Percentiles rank a stretch among this genome's conserved stretches.
Evolutionary conservation across 345 rosid genomes (phyloP).

Genomic region (Aegle marmelos): DNA sequence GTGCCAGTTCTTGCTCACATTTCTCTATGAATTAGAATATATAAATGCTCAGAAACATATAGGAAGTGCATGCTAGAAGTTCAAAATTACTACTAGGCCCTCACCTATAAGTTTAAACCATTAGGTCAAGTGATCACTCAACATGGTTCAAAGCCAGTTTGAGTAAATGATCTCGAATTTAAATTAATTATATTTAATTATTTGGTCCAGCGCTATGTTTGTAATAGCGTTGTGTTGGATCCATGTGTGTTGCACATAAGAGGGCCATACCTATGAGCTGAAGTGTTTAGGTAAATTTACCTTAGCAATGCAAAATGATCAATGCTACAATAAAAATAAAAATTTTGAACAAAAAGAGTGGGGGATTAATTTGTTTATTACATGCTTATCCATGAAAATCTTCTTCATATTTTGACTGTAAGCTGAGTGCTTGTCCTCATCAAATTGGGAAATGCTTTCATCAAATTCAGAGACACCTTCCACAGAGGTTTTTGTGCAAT

Average conservation of each 20-base stretch:
- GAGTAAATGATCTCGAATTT: not conserved
- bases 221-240: not conserved
- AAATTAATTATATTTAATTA: not conserved
- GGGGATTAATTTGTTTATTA: conserved; percentile 23
- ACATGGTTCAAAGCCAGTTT: not conserved
- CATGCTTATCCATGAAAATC: conserved; percentile 89
- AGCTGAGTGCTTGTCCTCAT: conserved; percentile 25
- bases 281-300: not conserved
- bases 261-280: not conserved
- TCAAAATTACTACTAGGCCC: not conserved
- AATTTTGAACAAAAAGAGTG: conserved; percentile 4
- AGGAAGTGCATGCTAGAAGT: not conserved
- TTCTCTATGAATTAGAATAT: conserved; percentile 55
- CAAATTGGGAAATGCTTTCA: conserved; percentile 27
- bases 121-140: not conserved
- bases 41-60: not conserved
- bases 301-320: not conserved
- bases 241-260: not conserved
- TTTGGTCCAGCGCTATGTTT: not conserved
- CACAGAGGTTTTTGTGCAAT: conserved; percentile 6
- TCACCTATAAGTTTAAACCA: not conserved
- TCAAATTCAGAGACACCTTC: conserved; percentile 29
- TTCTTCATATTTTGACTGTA: conserved; percentile 44
- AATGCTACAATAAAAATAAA: not conserved
- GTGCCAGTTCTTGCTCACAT: conserved; percentile 99